phyloP scores from a whole-genome alignment of 2,329 filamentous ascomycete species.

The Alternaria brassicae region DNA sequence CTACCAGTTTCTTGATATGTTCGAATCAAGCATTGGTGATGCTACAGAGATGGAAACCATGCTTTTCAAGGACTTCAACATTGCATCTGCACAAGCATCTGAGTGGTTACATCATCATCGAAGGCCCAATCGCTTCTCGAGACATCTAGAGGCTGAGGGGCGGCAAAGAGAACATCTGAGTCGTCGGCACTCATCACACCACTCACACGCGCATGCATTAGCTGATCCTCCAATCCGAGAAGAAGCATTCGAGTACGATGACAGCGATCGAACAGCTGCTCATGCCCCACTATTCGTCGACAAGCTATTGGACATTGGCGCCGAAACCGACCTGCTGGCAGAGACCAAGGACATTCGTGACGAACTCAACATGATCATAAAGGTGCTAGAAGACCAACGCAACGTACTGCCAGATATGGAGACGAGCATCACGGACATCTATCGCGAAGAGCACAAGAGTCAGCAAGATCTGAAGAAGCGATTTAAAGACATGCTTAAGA shows the following conservation, averaged over 20 bases:
- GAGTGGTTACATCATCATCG: constrained; percentile 61
- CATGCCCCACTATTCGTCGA: constrained; percentile 59
- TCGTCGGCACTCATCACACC: constrained; percentile 34
- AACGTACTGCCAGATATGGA: constrained; percentile 59
- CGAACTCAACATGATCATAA: constrained; percentile 68
- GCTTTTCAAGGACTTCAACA: constrained; percentile 68
- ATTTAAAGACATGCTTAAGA: constrained; percentile 64
- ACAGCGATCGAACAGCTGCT: constrained; percentile 26
- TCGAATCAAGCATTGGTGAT: constrained; percentile 67
- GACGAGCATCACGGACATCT: constrained; percentile 51
- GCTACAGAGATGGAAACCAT: constrained; percentile 59
- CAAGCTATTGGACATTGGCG: constrained; percentile 64
- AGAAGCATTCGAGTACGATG: constrained; percentile 44
- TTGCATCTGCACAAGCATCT: constrained; percentile 64
- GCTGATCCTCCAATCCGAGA: constrained; percentile 33
- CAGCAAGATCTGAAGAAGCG: constrained; percentile 61
- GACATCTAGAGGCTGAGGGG: constrained; percentile 45
- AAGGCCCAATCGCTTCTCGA: constrained; percentile 48
- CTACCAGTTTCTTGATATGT: constrained; percentile 72
- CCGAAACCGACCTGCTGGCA: constrained; percentile 66
- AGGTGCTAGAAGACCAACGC: constrained; percentile 60
- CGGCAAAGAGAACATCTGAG: constrained; percentile 43
- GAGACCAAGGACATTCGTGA: constrained; percentile 73
- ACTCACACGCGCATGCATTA: constrained; percentile 40
- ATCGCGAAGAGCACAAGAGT: constrained; percentile 43